These are phyloP conservation scores for Condylostoma magnum DNA, from an alignment of 169 alveolate species.

Conservation along the genomic window DNA sequence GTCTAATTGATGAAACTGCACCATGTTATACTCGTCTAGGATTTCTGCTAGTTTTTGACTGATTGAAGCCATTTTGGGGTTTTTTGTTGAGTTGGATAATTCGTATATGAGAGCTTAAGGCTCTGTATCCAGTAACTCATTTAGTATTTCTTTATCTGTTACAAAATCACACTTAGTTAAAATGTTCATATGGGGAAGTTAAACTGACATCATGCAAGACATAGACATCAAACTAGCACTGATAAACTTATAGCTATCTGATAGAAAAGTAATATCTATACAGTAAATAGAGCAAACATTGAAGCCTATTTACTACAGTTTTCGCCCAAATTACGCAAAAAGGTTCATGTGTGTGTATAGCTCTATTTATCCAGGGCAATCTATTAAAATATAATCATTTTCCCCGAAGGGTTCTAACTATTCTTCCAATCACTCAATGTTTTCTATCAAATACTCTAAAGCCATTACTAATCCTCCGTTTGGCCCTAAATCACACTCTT, in stretches of 20 bases:
- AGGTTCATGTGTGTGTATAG: constrained; percentile 94
- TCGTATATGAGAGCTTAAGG: constrained; percentile 11
- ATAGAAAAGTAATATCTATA: constrained; percentile 92
- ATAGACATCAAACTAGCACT: constrained; percentile 93
- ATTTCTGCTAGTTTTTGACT: constrained; percentile 24
- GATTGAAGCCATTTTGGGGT: constrained; percentile 6
- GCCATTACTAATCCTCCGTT: constrained; percentile 96
- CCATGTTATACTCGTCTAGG: constrained; percentile 13
- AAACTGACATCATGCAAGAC: constrained; percentile 94
- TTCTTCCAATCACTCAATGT: constrained; percentile 93
- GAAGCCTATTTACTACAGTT: constrained; percentile 85
- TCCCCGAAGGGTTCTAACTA: constrained; percentile 91
- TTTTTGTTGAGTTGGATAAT: neutral
- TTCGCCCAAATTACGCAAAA: constrained; percentile 85
- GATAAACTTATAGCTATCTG: constrained; percentile 92
- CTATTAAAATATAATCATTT: constrained; percentile 93
- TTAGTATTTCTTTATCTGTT: constrained; percentile 52
- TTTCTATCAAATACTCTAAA: constrained; percentile 92
- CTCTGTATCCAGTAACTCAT: constrained; percentile 29
- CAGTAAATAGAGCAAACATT: constrained; percentile 91
- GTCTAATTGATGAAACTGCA: neutral
- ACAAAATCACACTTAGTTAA: constrained; percentile 95
- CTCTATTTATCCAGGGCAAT: constrained; percentile 98
- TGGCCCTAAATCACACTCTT: constrained; percentile 94
- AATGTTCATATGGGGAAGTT: constrained; percentile 93